Evolutionary conservation across 2,329 filamentous ascomycete species (phyloP).

Genomic region (Grosmannia serpens): DNA sequence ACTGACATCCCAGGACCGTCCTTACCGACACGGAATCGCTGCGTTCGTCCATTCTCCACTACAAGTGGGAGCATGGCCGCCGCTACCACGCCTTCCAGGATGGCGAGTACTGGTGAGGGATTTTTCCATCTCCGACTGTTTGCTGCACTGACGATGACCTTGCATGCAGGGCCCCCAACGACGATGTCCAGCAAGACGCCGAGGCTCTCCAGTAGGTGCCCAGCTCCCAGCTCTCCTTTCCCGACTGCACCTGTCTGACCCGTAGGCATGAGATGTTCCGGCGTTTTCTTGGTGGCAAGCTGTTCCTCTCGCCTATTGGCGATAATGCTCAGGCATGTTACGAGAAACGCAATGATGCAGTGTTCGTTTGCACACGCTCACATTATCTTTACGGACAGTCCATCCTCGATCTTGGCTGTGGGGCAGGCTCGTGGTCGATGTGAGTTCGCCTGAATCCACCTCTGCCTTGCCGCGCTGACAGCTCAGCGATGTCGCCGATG

Average conservation of each 20-base stretch:
- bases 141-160: no score
- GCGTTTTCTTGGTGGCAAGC: conserved; percentile 22
- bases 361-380: no score
- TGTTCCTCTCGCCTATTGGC: conserved; percentile 30
- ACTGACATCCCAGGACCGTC: no score
- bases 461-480: background rate
- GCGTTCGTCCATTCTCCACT: conserved; percentile 15
- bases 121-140: no score
- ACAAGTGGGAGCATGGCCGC: conserved; percentile 16
- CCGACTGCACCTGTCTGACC: background rate
- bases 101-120: conserved; percentile 16
- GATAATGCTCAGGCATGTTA: background rate
- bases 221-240: no score
- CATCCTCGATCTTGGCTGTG: conserved; percentile 36
- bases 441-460: background rate
- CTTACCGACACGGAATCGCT: no score
- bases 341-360: no score
- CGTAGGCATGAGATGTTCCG: conserved; percentile 23
- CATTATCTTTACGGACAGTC: no score
- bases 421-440: conserved; percentile 24
- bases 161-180: no score
- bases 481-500: conserved; percentile 4
- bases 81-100: conserved; percentile 18
- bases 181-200: conserved; percentile 36
- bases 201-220: conserved; percentile 30